Evolutionary conservation across 768 basidiomycete genomes (phyloP).

Genomic region (Panaeolus papilionaceus): DNA sequence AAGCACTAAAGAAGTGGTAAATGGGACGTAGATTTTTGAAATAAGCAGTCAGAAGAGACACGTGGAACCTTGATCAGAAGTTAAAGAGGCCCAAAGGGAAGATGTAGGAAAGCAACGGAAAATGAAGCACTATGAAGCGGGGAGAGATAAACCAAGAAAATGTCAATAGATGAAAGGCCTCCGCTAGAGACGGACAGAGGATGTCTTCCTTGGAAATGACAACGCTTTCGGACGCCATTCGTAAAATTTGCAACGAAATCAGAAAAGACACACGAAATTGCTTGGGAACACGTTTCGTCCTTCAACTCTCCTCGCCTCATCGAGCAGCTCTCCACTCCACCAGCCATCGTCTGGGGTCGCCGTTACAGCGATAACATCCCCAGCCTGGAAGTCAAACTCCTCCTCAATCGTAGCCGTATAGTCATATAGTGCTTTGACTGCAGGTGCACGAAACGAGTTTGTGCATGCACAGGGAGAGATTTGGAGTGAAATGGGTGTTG

Average conservation of each 20-base stretch:
- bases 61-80: not conserved
- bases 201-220: not conserved
- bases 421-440: constrained; percentile 90
- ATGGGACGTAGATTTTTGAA: not conserved
- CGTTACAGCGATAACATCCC: constrained; percentile 97
- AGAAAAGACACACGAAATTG: constrained; percentile 86
- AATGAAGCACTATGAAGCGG: not conserved
- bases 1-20: not conserved
- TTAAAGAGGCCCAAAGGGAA: not conserved
- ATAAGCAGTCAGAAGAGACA: not conserved
- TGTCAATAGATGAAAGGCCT: not conserved
- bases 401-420: constrained; percentile 85
- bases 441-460: not conserved
- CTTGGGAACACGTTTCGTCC: constrained; percentile 86
- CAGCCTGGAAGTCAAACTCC: constrained; percentile 95
- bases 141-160: not conserved
- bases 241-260: constrained; percentile 19
- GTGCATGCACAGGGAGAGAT: not conserved
- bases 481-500: not conserved
- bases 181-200: not conserved
- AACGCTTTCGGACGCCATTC: not conserved
- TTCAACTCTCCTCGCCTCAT: constrained; percentile 70
- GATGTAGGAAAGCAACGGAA: not conserved
- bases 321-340: constrained; percentile 92
- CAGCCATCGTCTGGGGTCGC: constrained; percentile 95